Base-by-base conservation (phyloP, 331 rosid species). In the Quercus tomentella region DNA sequence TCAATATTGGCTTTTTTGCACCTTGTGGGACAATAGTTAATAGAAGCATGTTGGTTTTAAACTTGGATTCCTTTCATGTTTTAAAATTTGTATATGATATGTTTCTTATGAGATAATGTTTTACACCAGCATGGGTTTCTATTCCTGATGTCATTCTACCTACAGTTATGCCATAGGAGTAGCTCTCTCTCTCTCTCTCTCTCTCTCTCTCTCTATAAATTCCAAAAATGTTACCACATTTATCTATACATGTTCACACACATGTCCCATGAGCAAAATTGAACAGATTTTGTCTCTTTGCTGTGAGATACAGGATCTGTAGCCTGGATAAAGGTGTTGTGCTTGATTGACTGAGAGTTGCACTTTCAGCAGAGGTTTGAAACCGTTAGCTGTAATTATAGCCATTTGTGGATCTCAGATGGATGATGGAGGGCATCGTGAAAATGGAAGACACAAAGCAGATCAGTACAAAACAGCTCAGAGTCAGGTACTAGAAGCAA, bases 391-490 rank as follows among this genome's bases (percentile, higher is more conserved):
- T 74, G 79, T 74, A 65, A 65, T 82, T 85, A 70, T 76, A 76
- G 52, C 77, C 57, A 57, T 63, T 81, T 74, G 69, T 79, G 77
- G 37, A 68, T 82, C 79, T 80, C 82, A 71, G 74, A 94, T 94
- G 98, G 98, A 94, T 77, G 97, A 94, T 67, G 83, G 89, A 22
- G 96, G 94, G 79, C 96, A 90, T 77, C 94, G 91, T 57, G 98
- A 94, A 80, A 92, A 92, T 87, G 98, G 94, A 74, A 85, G 98
- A 81, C 93, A 88, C 87, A 91, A 89, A 85, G 91, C 91, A 6
- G 97, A 94, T 62, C 98, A 87, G 51, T 92, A 87, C 77, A 94
- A 94, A 89, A 20, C 94, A 68, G 88, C 97, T 63, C 97, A 94
- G 86, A 92, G 96, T 57, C 98, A 92, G 98, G 98, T 94, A 87